Base-by-base conservation (phyloP, 495 filamentous ascomycete genomes). In the Podospora sp. region DNA sequence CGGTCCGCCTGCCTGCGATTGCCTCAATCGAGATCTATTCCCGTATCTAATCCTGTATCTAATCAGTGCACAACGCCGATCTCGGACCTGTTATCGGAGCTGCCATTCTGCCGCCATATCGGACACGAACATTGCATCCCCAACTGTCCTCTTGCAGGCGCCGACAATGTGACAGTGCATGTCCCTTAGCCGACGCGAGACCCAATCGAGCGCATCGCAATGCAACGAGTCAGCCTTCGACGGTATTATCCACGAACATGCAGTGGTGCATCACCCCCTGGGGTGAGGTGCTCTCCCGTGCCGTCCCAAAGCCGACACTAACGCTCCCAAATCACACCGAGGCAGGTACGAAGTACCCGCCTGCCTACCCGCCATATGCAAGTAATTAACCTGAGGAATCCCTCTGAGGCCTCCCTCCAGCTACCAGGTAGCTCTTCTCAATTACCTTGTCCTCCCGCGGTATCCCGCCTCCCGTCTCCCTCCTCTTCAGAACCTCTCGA, bases 401-500 rank as follows among this genome's bases (percentile, higher is more conserved):
- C 40, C 9, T 46, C 14, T 46, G 40, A 46, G 40, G 40, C 40
- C 40, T 46, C 40, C 40, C 16, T n/a, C n/a, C n/a, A n/a, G n/a
- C n/a, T 14, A 46, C 40, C 40, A 46, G 40, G 40, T 46, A 46
- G 40, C 40, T 46, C 40, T 14, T 46, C 40, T 46, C 40, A 46
- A 46, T 18, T 46, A 46, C 40, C 40, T 46, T 46, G 40, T 56
- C 52, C 52, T n/a, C 52, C 52, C 25, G 52, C 51, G 40, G 40
- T 46, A 46, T 46, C 40, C 40, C 40, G 5, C 40, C 14, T 11
- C 40, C 40, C 5, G 2, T 46, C 40, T 46, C 9, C 40, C 40
- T 46, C 40, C 40, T 18, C 40, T 46, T 35, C n/a, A 62, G 36
- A 62, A 62, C 60, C 60, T 62, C 60, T 62, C 60, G 1, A 62